Percentiles rank a stretch among this genome's conserved stretches.
phyloP scores from a whole-genome alignment of 148 eudicot genomes.

The Chenopodium quinoa region DNA sequence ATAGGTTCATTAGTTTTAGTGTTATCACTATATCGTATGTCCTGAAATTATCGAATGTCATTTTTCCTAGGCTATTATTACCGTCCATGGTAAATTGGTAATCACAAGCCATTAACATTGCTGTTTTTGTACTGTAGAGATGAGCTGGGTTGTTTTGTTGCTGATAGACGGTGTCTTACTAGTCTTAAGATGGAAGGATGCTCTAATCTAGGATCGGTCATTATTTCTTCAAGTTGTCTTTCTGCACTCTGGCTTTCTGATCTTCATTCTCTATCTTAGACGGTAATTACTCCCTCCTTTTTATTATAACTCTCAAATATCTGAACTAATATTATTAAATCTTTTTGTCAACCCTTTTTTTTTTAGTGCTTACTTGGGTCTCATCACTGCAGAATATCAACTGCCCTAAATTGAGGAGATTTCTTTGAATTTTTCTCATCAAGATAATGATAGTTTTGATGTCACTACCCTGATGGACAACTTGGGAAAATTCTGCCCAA shows the following conservation, averaged over 20 bases:
- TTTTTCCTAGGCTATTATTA: neutral
- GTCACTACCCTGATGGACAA: too few relatives aligned
- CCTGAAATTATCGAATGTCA: neutral
- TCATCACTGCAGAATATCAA: too few relatives aligned
- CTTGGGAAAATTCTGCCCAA: too few relatives aligned
- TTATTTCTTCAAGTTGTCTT: conserved; percentile 64
- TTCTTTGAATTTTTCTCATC: too few relatives aligned
- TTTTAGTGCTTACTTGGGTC: neutral
- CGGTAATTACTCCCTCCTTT: conserved; percentile 43
- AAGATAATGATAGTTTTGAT: too few relatives aligned
- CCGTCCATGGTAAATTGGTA: neutral
- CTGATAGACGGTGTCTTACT: conserved; percentile 68
- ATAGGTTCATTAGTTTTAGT: neutral
- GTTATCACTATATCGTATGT: neutral
- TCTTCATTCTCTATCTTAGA: conserved; percentile 80
- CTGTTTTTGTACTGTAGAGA: conserved; percentile 50
- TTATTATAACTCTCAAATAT: neutral
- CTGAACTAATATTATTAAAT: neutral
- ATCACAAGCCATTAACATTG: conserved; percentile 17
- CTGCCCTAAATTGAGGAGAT: too few relatives aligned
- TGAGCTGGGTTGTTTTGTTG: conserved; percentile 83
- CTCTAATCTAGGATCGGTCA: conserved; percentile 58
- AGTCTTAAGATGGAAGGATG: conserved; percentile 93
- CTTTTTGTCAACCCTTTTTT: neutral
- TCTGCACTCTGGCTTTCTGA: conserved; percentile 84